Base-by-base conservation (phyloP, 352 stramenopile species). In the Globisporangium camurandrum region DNA sequence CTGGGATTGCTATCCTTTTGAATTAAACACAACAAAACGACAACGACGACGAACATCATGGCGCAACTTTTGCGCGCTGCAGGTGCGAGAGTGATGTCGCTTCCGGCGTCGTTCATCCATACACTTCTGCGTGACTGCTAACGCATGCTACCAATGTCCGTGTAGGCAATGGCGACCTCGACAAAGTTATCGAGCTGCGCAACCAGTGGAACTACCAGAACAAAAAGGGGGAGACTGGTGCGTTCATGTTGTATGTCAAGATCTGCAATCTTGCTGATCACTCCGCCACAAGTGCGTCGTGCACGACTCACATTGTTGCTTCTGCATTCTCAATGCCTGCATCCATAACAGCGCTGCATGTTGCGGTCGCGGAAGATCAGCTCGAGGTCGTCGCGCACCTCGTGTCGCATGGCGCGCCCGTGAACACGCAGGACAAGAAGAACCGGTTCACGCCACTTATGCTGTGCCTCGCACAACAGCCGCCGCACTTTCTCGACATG, bases 171-270 rank as follows among this genome's bases (percentile, higher is more conserved):
- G 75, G 79, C 24, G 67, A 90, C 46, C 57, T 90, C 20, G 79
- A 88, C 40, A 84, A 81, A 59, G 75, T 87, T 23, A 74, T 71
- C 44, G 69, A 83, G 55, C 49, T 90, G 26, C 68, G 74, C 39
- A 74, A 71, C 27, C 66, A 87, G 43, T 87, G 75, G 74, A 67
- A 59, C 49, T 75, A 71, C 49, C 75, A 90, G 62, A 90, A 90
- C 66, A 90, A 90, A 59, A 90, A 88, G 65, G 79, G 79, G 46
- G 75, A 88, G 47, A 86, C 75, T 3, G 79, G 79, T 90, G 58
- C 27, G 59, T 40, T 8, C 16, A 7, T 27, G 5, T 7, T 8
- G 9, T 43, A 4, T 0, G n/a, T 2, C 9, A 0, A 8, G n/a
- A 8, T 14, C 19, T 39, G 33, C 12, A 20, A 8, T 34, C 33